Percentiles rank a stretch among this genome's conserved stretches.
Evolutionary conservation across 2,329 filamentous ascomycete species (phyloP).

Genomic region (Bipolaris gigantea): DNA sequence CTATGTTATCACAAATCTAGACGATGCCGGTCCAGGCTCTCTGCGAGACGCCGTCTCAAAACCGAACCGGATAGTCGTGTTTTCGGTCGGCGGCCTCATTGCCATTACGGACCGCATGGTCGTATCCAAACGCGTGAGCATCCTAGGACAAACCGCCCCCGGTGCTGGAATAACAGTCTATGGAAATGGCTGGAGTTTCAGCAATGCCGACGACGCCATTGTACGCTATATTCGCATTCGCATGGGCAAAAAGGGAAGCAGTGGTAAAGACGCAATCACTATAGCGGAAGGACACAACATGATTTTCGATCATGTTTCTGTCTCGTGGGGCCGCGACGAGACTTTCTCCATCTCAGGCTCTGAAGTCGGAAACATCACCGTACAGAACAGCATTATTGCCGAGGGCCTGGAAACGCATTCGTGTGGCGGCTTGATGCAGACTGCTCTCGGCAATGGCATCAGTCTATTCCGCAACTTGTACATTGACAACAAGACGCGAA

Average conservation of each 20-base stretch:
- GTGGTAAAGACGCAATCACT: constrained; percentile 57
- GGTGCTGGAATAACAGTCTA: constrained; percentile 57
- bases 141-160: constrained; percentile 56
- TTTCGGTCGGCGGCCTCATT: constrained; percentile 55
- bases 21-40: constrained; percentile 54
- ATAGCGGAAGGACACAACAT: constrained; percentile 58
- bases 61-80: constrained; percentile 54
- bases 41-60: constrained; percentile 55
- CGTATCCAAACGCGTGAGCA: constrained; percentile 53
- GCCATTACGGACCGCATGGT: constrained; percentile 53
- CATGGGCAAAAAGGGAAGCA: constrained; percentile 56
- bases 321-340: constrained; percentile 60
- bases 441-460: constrained; percentile 50
- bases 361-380: constrained; percentile 52
- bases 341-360: constrained; percentile 57
- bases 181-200: constrained; percentile 58
- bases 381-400: constrained; percentile 58
- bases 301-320: constrained; percentile 60
- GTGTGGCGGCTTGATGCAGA: constrained; percentile 57
- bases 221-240: constrained; percentile 60
- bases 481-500: constrained; percentile 61
- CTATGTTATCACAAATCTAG: constrained; percentile 55
- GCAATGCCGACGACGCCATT: constrained; percentile 57
- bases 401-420: constrained; percentile 59
- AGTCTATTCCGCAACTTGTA: constrained; percentile 59